Evolutionary conservation across 805 yeast genomes (phyloP), one percentile per base, ranked within the genome.

Genomic region (Suhomyces xylopsoci): DNA sequence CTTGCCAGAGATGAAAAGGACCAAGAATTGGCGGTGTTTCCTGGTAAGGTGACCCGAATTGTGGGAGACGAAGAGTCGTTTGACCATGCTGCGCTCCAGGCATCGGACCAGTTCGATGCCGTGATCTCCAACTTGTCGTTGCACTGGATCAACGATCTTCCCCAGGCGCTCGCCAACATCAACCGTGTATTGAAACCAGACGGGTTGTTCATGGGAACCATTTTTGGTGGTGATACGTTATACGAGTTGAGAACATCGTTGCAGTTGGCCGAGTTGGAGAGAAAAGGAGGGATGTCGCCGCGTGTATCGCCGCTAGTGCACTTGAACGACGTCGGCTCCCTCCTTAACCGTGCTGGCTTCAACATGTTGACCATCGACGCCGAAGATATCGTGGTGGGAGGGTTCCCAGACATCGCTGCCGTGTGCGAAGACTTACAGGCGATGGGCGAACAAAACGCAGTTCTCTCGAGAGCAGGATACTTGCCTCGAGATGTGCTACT

Each of bases 121-220:
- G 87, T 89, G 2, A 65, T 90, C 2, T 84, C 91, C 2, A 88
- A 87, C 64, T 66, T 88, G 57, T 79, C 88, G 20, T 63, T 90
- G 63, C 96, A 90, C 66, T 90, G 96, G 96, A 83, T 88, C 53
- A 90, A 90, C 62, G 92, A 90, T 60, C 76, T 90, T n/a, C 96
- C 96, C 0, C 73, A 77, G 1, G 80, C 82, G 2, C 76, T 89
- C 49, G 66, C 68, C 15, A 77, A 81, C 54, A 77, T 89, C 58
- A 81, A 83, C 62, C 62, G 69, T 5, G 76, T 87, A 24, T 72
- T 90, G 36, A 81, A 81, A 54, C 93, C 93, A 1, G 96, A 90
- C 66, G 93, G 96, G 1, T 74, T 91, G 62, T 87, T 90, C 58
- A 78, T 90, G 77, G 96, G 88, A 1, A 81, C 90, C 20, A 80